phyloP scores from a whole-genome alignment of 1,139 yeast species.

The Saccharomyces hybrid region DNA sequence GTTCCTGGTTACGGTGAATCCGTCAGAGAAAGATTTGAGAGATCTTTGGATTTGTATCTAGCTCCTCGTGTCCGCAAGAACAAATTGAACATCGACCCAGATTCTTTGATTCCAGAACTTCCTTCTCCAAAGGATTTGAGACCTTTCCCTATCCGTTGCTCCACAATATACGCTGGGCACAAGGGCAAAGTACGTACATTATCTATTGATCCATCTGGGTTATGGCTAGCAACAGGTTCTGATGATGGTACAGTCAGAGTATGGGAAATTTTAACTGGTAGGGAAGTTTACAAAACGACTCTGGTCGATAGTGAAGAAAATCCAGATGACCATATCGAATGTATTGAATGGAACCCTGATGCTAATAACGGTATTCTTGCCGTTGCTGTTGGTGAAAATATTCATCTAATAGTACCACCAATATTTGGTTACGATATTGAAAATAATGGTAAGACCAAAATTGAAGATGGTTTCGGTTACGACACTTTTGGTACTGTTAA shows the following conservation, averaged over 20 bases:
- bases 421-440: constrained; percentile 83
- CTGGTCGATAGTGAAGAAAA: constrained; percentile 37
- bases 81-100: constrained; percentile 91
- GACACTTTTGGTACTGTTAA: constrained; percentile 62
- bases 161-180: constrained; percentile 81
- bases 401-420: constrained; percentile 79
- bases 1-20: constrained; percentile 90
- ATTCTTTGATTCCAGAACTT: constrained; percentile 86
- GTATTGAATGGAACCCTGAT: constrained; percentile 88
- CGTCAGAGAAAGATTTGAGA: constrained; percentile 84
- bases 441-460: constrained; percentile 65
- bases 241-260: constrained; percentile 94
- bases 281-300: constrained; percentile 70
- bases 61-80: constrained; percentile 95
- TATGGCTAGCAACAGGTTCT: constrained; percentile 95
- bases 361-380: constrained; percentile 67
- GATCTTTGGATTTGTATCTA: constrained; percentile 84
- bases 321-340: constrained; percentile 68
- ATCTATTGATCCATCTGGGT: constrained; percentile 80
- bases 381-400: constrained; percentile 72
- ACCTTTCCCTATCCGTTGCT: constrained; percentile 94
- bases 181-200: constrained; percentile 72
- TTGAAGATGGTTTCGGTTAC: constrained; percentile 91
- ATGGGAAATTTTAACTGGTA: constrained; percentile 94
- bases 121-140: constrained; percentile 95